phyloP scores from a whole-genome alignment of 345 rosid species.

The Ailanthus altissimus region DNA sequence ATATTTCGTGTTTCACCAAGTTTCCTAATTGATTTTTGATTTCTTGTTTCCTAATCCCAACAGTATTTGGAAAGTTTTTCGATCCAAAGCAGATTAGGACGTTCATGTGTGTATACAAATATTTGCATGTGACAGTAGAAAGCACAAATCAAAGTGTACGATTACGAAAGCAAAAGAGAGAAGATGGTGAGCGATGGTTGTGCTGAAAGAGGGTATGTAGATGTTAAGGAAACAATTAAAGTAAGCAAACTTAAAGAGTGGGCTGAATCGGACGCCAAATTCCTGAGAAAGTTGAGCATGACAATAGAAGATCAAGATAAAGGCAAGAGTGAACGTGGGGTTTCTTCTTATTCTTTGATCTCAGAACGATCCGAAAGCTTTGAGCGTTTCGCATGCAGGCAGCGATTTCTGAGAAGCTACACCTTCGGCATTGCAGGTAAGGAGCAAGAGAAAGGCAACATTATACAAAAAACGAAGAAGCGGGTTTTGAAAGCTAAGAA shows the following conservation, averaged over 20 bases:
- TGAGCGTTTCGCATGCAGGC: slow-evolving; percentile 25
- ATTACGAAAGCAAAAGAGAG: too few species aligned
- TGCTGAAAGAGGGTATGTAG: too few species aligned
- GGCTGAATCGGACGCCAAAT: slow-evolving; percentile 34
- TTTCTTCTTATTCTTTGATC: not conserved
- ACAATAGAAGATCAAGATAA: not conserved
- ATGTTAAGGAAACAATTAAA: too few species aligned
- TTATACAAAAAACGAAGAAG: not conserved
- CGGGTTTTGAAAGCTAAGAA: not conserved
- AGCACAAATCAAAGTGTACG: too few species aligned
- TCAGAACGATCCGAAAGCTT: slow-evolving; percentile 9
- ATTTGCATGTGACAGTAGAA: too few species aligned
- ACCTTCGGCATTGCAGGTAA: slow-evolving; percentile 22
- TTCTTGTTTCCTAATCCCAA: too few species aligned
- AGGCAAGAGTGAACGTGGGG: not conserved
- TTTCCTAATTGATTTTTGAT: too few species aligned
- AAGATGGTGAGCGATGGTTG: too few species aligned
- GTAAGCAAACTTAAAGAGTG: not conserved
- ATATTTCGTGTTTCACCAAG: too few species aligned
- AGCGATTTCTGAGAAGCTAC: slow-evolving; percentile 40
- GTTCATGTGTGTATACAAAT: too few species aligned
- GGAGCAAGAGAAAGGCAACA: not conserved
- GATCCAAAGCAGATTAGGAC: too few species aligned
- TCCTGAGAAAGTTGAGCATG: slow-evolving; percentile 8
- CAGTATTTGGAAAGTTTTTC: too few species aligned